Evolutionary conservation across 495 filamentous ascomycete genomes (phyloP).

Genomic region (Penicillium canescens): DNA sequence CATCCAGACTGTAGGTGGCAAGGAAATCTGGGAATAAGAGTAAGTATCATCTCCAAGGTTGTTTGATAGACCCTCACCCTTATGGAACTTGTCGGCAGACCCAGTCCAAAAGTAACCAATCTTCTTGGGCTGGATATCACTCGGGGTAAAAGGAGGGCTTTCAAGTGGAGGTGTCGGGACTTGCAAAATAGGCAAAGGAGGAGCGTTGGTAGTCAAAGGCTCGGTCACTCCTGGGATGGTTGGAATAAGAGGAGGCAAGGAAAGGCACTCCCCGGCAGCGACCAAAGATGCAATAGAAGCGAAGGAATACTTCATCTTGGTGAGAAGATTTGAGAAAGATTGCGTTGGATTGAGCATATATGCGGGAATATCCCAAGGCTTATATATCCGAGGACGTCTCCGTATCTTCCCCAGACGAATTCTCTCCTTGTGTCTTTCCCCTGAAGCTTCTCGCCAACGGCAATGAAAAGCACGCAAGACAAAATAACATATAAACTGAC

Average conservation of each 20-base stretch:
- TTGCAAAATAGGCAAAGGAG: conserved; percentile 59
- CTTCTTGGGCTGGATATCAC: conserved; percentile 63
- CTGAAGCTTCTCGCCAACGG: not conserved
- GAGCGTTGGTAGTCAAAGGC: conserved; percentile 46
- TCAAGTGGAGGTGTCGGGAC: conserved; percentile 56
- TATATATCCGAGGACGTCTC: conserved; percentile 18
- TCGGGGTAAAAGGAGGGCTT: conserved; percentile 53
- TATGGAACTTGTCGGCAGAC: conserved; percentile 59
- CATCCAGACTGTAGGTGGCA: conserved; percentile 59
- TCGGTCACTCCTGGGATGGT: conserved; percentile 58
- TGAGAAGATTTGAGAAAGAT: not conserved
- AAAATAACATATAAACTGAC: not conserved
- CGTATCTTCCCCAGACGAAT: not conserved
- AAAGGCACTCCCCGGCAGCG: conserved; percentile 27
- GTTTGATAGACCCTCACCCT: conserved; percentile 20
- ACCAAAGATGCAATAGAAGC: conserved; percentile 17
- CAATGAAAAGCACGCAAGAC: conserved; percentile 18
- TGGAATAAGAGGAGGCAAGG: conserved; percentile 58
- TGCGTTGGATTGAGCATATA: conserved; percentile 21
- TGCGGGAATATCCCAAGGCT: conserved; percentile 24
- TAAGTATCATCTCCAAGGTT: not conserved
- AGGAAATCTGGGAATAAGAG: conserved; percentile 49
- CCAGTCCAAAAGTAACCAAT: conserved; percentile 67
- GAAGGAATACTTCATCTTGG: conserved; percentile 27
- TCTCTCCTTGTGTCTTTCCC: not conserved